Base-by-base conservation (phyloP, 1,284 basidiomycete genomes). In the Inonotus obliquus region DNA sequence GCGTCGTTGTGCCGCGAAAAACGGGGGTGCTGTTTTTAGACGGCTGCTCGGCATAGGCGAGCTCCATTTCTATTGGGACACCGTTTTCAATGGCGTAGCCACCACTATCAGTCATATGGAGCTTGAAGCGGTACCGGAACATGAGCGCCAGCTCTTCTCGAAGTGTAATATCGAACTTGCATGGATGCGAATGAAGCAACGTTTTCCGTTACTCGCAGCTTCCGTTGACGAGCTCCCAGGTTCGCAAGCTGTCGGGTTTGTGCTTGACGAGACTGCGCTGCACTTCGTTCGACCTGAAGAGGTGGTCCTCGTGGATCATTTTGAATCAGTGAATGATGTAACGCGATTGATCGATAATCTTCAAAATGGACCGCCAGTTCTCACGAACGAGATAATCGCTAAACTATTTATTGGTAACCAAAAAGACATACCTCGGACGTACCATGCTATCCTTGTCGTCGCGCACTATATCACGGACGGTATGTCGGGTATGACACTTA, bases 381-480 rank as follows among this genome's bases (percentile, higher is more conserved):
- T 81, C 17, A 76, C 77, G 29, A 70, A 76, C 64, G 65, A 74
- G 21, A 64, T 75, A 1, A 69, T 79, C 1, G 75, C 75, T 4
- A 74, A 75, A 21, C 55, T 81, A 19, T 69, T 74, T 56, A 66
- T 81, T 57, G 66, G 79, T 14, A 66, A 62, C 53, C 72, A 72
- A 47, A 70, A 69, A 21, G 75, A 78, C 64, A 48, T 67, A 14
- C 61, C 67, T 4, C 71, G 70, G 39, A 68, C 52, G 5, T 72
- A 76, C 59, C 78, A 82, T 65, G 60, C 81, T 23, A 52, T 82
- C 21, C 71, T 82, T 49, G 71, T 75, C 54, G 71, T 75, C 6
- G 74, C 78, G 0, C 82, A 84, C 66, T 68, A 70, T 59, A 79
- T 84, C 53, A 76, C 76, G 0, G 82, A 84, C 69, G 81, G 78